Percentiles rank a stretch among this genome's conserved stretches.
phyloP scores from a whole-genome alignment of 1,139 yeast species.

The Pichia sp. region DNA sequence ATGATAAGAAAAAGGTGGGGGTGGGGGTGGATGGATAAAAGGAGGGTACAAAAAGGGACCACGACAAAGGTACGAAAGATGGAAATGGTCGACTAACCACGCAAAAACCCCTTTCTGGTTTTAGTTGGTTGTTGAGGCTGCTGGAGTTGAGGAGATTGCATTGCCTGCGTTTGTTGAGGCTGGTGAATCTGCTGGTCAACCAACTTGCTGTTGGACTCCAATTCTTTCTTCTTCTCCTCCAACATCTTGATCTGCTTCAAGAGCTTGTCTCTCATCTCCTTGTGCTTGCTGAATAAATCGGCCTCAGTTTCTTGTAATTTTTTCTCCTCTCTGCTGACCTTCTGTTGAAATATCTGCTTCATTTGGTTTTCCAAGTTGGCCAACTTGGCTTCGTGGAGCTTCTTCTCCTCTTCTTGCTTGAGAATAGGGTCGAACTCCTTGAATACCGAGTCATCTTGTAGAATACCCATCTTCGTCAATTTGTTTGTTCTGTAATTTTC shows the following conservation, averaged over 20 bases:
- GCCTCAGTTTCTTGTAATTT: constrained; percentile 96
- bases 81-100: constrained; percentile 31
- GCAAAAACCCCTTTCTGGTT: constrained; percentile 58
- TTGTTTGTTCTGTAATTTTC: constrained; percentile 89
- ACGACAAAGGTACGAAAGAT: not conserved
- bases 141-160: constrained; percentile 6
- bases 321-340: constrained; percentile 95
- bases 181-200: constrained; percentile 20
- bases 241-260: constrained; percentile 81
- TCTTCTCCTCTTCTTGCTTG: constrained; percentile 91
- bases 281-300: constrained; percentile 90
- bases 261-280: constrained; percentile 94
- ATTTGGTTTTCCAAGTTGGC: constrained; percentile 94
- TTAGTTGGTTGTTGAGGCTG: constrained; percentile 39
- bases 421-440: constrained; percentile 90
- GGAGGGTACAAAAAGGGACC: not conserved
- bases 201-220: constrained; percentile 53
- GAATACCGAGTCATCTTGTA: constrained; percentile 89
- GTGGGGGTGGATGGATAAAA: not conserved
- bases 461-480: constrained; percentile 76
- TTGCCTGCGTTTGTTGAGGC: constrained; percentile 1
- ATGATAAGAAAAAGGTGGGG: not conserved
- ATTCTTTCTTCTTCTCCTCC: constrained; percentile 84
- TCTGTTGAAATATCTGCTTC: constrained; percentile 95
- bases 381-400: constrained; percentile 88